Base-by-base conservation (phyloP, 495 filamentous ascomycete genomes). In the Penicillium canescens region DNA sequence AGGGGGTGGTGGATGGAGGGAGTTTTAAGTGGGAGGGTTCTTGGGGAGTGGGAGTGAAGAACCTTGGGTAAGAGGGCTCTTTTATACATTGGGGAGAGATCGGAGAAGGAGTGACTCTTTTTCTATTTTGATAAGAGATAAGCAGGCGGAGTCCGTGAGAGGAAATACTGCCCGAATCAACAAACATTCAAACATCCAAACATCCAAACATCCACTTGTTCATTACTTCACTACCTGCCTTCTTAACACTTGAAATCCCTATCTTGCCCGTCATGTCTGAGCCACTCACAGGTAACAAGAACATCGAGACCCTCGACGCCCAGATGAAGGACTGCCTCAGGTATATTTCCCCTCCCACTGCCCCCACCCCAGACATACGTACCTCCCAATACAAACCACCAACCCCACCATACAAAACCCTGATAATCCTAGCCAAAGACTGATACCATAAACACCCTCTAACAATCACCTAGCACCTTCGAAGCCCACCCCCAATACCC, bases 401-500 rank as follows among this genome's bases (percentile, higher is more conserved):
- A 36, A 39, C 21, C 37, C 28, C 24, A 58, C 31, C 21, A 18
- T 41, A 38, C 14, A 51, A 28, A 3, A 42, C 48, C 14, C 33
- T 42, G 23, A 1, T 1, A 18, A 18, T 1, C 20, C 43, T 4
- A 43, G 8, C 38, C 43, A 26, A 31, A 8, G 7, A 42, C 13
- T n/a, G n/a, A 13, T 28, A 33, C 34, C 9, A 3, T 35, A 36
- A 9, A 53, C 18, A 26, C 2, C 3, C 3, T 24, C 10, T 57
- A 40, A 48, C 20, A 52, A 18, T 0, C 37, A 11, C 49, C 61
- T 43, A 69, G 63, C 8, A 55, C 66, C 23, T 66, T 69, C 47
- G 65, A 71, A 55, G 16, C 60, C 39, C 67, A 69, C 59, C 71
- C 71, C 10, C 44, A 61, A n/a, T 59, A 65, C 40, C 56, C 43